These are phyloP conservation scores for Ustilago hordei DNA, from an alignment of 1,284 basidiomycete species.

Conservation along the genomic window DNA sequence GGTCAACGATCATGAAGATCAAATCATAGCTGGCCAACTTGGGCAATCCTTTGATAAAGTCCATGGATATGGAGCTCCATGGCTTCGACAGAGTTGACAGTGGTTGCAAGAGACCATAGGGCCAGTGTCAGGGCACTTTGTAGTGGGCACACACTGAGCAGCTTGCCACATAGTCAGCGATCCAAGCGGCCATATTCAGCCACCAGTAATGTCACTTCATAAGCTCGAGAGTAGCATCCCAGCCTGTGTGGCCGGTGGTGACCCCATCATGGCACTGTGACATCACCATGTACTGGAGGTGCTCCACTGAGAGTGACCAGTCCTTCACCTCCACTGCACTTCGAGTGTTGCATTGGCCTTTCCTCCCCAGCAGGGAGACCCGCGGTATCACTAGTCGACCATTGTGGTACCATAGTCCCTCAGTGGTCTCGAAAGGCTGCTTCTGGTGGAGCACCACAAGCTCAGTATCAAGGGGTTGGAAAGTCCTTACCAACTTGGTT, in stretches of 20 bases:
- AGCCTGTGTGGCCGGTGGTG: constrained; percentile 8
- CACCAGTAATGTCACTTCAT: constrained; percentile 70
- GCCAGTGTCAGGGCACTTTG: constrained; percentile 64
- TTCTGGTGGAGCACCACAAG: too few species aligned
- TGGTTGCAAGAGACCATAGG: constrained; percentile 69
- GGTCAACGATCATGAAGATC: constrained; percentile 67
- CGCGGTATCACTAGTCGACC: background rate
- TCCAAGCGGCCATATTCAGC: constrained; percentile 64
- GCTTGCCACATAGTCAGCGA: constrained; percentile 69
- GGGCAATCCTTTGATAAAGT: constrained; percentile 71
- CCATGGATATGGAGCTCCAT: constrained; percentile 72
- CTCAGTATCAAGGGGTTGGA: too few species aligned
- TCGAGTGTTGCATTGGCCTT: background rate
- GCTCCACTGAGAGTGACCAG: background rate
- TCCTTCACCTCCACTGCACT: background rate
- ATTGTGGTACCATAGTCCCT: too few species aligned
- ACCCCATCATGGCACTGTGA: constrained; percentile 9
- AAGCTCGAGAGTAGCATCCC: constrained; percentile 5
- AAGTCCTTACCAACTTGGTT: too few species aligned
- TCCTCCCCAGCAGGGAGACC: background rate
- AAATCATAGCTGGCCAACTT: constrained; percentile 65
- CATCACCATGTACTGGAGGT: constrained; percentile 13
- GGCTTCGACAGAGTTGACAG: constrained; percentile 68
- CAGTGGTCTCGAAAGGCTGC: too few species aligned
- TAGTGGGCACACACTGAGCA: constrained; percentile 71